Conservation (phyloP, 257 asterid species). For the Solanum megistacrolobum region DNA sequence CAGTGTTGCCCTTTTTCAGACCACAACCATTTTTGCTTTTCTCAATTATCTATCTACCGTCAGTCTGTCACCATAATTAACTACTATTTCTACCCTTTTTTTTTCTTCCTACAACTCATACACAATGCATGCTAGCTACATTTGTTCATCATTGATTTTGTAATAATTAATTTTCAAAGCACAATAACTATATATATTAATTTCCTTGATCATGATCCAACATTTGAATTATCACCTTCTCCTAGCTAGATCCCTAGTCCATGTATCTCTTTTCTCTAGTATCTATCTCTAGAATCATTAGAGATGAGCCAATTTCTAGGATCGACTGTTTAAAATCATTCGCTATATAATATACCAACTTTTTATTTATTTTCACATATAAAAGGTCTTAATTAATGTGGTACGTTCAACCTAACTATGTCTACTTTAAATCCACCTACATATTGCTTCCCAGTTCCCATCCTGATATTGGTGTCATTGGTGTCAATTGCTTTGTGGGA, state of each 20-base stretch:
- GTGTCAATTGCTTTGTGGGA: not conserved
- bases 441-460: not conserved
- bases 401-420: not conserved
- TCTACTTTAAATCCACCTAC: not conserved
- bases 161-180: not conserved
- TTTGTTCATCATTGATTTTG: not conserved
- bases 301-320: not conserved
- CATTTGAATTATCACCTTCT: too few relatives aligned
- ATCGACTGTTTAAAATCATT: not conserved
- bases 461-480: not conserved
- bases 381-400: not conserved
- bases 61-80: not conserved
- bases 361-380: not conserved
- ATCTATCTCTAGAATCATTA: not conserved
- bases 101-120: not conserved
- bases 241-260: not conserved
- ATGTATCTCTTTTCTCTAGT: not conserved
- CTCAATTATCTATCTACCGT: not conserved
- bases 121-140: not conserved
- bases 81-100: not conserved
- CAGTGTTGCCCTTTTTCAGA: not conserved
- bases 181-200: not conserved
- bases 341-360: not conserved
- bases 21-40: not conserved
- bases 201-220: too few relatives aligned